A percentile compares a stretch with the other conserved stretches of the same genome.
Evolutionary conservation across 345 rosid genomes (phyloP).

Genomic region (Lepidium africanum): DNA sequence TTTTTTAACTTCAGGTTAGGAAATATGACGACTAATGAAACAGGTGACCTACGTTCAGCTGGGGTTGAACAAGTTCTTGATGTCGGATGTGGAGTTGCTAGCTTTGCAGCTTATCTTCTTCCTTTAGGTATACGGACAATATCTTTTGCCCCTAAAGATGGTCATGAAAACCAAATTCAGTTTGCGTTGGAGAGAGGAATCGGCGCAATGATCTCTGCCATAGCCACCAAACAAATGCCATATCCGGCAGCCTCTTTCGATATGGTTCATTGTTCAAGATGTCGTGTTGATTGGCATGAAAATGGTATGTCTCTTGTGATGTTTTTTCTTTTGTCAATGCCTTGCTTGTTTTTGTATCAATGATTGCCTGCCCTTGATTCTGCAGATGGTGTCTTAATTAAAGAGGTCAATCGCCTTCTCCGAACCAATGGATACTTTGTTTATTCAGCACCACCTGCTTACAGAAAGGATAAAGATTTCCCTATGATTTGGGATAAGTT

Average conservation of each 20-base stretch:
- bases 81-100: conserved; percentile 98
- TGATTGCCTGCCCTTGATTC: neutral
- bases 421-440: conserved; percentile 82
- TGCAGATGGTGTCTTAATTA: conserved; percentile 85
- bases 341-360: conserved; percentile 1
- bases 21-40: conserved; percentile 69
- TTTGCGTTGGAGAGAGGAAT: conserved; percentile 96
- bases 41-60: conserved; percentile 76
- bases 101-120: conserved; percentile 94
- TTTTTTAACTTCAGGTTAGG: conserved; percentile 51
- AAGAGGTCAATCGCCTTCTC: conserved; percentile 77
- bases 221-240: conserved; percentile 87
- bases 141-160: conserved; percentile 98
- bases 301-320: conserved; percentile 49
- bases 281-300: conserved; percentile 97
- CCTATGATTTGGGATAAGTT: conserved; percentile 81
- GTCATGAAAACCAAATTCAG: conserved; percentile 97
- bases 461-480: conserved; percentile 77
- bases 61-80: conserved; percentile 90
- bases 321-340: neutral
- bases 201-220: conserved; percentile 82
- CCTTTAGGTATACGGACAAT: conserved; percentile 70
- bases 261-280: conserved; percentile 97
- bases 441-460: conserved; percentile 95
- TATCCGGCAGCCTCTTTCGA: conserved; percentile 88